Evolutionary conservation across 2,329 filamentous ascomycete species (phyloP).

Genomic region (Fusarium continuum): DNA sequence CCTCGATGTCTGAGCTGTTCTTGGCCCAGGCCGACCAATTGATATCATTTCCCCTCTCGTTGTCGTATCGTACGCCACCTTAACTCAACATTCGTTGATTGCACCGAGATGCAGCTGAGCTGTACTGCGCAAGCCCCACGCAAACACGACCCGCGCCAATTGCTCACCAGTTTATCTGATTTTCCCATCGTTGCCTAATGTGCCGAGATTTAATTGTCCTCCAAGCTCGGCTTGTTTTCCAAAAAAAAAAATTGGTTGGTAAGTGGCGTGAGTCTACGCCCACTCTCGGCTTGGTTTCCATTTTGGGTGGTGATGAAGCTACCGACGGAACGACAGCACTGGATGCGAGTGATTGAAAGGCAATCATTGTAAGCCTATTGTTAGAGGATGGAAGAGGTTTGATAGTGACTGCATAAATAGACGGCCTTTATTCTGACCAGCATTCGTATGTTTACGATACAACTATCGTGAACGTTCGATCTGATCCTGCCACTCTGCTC

Average conservation of each 20-base stretch:
- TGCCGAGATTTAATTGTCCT: background rate
- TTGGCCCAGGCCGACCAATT: background rate
- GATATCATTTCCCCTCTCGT: slow-evolving; percentile 6
- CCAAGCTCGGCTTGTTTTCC: slow-evolving; percentile 8
- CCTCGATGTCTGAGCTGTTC: slow-evolving; percentile 8
- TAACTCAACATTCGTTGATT: background rate
- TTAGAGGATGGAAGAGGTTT: background rate
- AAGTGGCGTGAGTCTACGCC: background rate
- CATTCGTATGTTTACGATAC: no score
- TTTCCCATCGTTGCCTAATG: background rate
- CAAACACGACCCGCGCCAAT: slow-evolving; percentile 1
- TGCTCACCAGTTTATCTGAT: background rate
- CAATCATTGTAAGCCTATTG: background rate
- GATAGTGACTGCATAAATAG: background rate
- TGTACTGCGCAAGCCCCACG: slow-evolving; percentile 1
- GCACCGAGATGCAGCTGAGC: background rate
- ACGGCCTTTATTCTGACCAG: background rate
- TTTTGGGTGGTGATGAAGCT: background rate
- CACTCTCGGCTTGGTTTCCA: slow-evolving; percentile 8
- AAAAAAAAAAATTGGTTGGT: rapidly evolving
- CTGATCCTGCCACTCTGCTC: no score
- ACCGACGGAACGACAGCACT: background rate
- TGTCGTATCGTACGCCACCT: background rate
- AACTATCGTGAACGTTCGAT: no score
- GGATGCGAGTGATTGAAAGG: background rate